Evolutionary conservation across 441 rosid genomes (phyloP).

Genomic region (Corymbia citriodora): DNA sequence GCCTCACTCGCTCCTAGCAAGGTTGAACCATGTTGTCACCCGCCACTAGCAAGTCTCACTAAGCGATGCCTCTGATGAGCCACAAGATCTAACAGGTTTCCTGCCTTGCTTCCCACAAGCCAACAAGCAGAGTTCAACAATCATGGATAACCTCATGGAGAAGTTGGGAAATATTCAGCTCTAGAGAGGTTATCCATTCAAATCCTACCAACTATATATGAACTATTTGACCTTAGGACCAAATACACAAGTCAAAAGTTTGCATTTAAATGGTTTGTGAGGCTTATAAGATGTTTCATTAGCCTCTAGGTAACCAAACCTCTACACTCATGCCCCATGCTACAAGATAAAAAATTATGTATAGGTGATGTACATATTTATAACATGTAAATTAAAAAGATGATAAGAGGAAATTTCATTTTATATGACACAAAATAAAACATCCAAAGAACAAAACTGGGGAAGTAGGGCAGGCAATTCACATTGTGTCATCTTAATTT

Average conservation of each 20-base stretch:
- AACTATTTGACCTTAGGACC: not conserved
- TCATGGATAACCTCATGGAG: not conserved
- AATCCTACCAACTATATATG: not conserved
- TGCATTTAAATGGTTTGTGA: not conserved
- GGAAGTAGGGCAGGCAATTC: fast-evolving
- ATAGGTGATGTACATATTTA: not conserved
- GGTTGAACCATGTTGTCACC: too few relatives aligned
- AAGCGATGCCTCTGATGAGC: not conserved
- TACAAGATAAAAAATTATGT: not conserved
- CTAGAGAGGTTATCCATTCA: not conserved
- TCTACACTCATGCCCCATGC: not conserved
- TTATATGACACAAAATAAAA: not conserved
- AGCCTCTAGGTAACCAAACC: not conserved
- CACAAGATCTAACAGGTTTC: too few relatives aligned
- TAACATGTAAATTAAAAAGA: not conserved
- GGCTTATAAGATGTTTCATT: not conserved
- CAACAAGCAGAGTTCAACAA: too few relatives aligned
- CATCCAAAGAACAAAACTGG: not conserved
- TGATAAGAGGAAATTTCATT: not conserved
- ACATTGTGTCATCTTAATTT: not conserved
- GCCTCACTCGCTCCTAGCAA: fast-evolving
- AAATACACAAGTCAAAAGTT: not conserved
- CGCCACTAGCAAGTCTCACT: too few relatives aligned
- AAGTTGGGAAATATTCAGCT: not conserved
- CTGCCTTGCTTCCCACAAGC: too few relatives aligned